Conservation (phyloP, 805 yeast genomes). For the Myxozyma monticola region DNA sequence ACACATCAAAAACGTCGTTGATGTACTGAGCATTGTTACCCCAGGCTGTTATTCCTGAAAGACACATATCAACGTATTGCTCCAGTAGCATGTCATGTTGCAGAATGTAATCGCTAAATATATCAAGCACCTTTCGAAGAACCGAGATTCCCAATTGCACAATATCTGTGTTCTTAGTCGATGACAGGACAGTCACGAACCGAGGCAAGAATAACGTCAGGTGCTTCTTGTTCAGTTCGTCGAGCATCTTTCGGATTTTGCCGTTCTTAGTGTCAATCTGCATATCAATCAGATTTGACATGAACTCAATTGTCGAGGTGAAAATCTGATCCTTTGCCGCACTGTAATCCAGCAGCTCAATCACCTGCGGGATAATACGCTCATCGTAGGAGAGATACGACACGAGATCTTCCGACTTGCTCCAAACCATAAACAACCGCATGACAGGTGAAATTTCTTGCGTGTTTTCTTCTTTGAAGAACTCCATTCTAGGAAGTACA, state of each 20-base stretch:
- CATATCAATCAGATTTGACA: conserved; percentile 20
- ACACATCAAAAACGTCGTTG: conserved; percentile 19
- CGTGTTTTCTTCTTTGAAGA: conserved; percentile 73
- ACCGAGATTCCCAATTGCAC: conserved; percentile 12
- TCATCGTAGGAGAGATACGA: conserved; percentile 56
- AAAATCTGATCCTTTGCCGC: conserved; percentile 70
- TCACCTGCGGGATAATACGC: conserved; percentile 53
- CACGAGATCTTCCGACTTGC: conserved; percentile 48
- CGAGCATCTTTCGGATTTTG: not conserved
- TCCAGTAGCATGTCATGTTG: conserved; percentile 13
- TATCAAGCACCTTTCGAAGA: conserved; percentile 13
- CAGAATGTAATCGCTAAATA: conserved; percentile 2
- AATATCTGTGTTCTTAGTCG: conserved; percentile 4
- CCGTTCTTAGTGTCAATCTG: not conserved
- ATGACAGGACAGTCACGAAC: conserved; percentile 13
- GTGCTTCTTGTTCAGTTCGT: not conserved
- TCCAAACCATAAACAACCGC: conserved; percentile 63
- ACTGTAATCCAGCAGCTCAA: conserved; percentile 54
- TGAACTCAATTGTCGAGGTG: conserved; percentile 55
- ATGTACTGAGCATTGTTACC: conserved; percentile 6
- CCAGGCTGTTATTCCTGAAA: conserved; percentile 20
- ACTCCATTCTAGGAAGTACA: conserved; percentile 61
- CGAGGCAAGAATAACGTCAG: conserved; percentile 19
- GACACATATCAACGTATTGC: conserved; percentile 19
- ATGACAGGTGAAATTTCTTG: conserved; percentile 81